phyloP scores from a whole-genome alignment of 2,329 filamentous ascomycete species.

The Fusarium agapanthi region DNA sequence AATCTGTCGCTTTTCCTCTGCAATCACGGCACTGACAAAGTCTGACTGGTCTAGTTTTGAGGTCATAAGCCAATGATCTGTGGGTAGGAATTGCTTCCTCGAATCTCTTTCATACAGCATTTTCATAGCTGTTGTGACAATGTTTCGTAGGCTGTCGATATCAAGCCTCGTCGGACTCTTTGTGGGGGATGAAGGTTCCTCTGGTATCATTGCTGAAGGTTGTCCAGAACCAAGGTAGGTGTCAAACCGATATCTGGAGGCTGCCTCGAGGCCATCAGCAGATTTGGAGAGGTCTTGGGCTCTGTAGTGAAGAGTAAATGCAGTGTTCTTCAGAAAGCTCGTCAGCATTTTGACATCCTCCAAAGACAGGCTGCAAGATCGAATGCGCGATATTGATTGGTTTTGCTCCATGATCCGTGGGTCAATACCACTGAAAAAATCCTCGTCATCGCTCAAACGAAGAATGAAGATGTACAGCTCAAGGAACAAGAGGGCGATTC shows the following conservation, averaged over 20 bases:
- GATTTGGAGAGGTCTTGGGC: conserved; percentile 65
- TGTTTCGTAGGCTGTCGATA: conserved; percentile 78
- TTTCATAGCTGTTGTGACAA: conserved; percentile 81
- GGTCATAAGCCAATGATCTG: conserved; percentile 95
- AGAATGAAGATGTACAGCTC: conserved; percentile 94
- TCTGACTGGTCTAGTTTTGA: conserved; percentile 85
- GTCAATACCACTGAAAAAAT: conserved; percentile 77
- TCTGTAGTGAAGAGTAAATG: conserved; percentile 89
- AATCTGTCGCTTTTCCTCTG: conserved; percentile 83
- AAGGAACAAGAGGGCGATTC: conserved; percentile 86
- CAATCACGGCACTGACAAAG: conserved; percentile 86
- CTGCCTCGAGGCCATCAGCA: conserved; percentile 32
- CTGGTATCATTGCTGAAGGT: neutral
- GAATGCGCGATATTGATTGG: conserved; percentile 58
- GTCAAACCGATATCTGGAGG: conserved; percentile 41
- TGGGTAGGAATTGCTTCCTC: conserved; percentile 81
- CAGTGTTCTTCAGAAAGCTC: conserved; percentile 87
- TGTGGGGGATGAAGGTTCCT: neutral
- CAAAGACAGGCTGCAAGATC: conserved; percentile 74
- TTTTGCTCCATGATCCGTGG: conserved; percentile 50
- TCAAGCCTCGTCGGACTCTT: conserved; percentile 58
- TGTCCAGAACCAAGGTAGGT: conserved; percentile 40
- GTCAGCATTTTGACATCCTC: conserved; percentile 78
- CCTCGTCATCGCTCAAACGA: conserved; percentile 93
- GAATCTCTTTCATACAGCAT: conserved; percentile 96